A percentile compares a stretch with the other conserved stretches of the same genome.
phyloP scores from a whole-genome alignment of 257 asterid species.

The Jasminum sambac region DNA sequence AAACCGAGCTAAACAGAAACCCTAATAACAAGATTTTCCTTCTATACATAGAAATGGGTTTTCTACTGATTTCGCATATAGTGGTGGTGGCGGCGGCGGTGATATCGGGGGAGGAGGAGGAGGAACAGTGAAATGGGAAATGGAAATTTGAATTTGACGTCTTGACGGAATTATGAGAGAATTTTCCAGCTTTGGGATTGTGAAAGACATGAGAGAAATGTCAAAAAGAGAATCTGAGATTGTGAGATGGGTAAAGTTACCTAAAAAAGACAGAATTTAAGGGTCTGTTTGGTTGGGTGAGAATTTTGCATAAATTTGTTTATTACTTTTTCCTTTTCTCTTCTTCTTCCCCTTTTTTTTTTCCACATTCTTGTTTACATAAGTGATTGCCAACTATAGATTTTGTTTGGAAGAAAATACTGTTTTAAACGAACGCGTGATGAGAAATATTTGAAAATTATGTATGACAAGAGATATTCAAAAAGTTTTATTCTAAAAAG shows the following conservation, averaged over 20 bases:
- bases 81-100: slow-evolving; percentile 13
- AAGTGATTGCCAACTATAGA: too few species aligned
- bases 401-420: too few species aligned
- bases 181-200: slow-evolving; percentile 19
- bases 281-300: slow-evolving; percentile 40
- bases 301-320: slow-evolving; percentile 17
- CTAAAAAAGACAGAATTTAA: slow-evolving; percentile 37
- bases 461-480: too few species aligned
- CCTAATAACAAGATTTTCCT: slow-evolving; percentile 40
- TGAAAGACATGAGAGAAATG: slow-evolving; percentile 22
- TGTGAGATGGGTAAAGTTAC: slow-evolving; percentile 31
- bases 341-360: not conserved
- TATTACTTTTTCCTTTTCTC: not conserved
- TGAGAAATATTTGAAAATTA: too few species aligned
- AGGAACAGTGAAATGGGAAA: slow-evolving; percentile 31
- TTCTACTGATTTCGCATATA: slow-evolving; percentile 15
- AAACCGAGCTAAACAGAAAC: slow-evolving; percentile 43
- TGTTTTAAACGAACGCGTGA: too few species aligned
- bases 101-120: slow-evolving; percentile 21
- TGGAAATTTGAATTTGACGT: slow-evolving; percentile 32
- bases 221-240: slow-evolving; percentile 29
- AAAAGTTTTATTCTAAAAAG: too few species aligned
- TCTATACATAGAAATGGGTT: slow-evolving; percentile 48
- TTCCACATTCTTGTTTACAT: too few species aligned
- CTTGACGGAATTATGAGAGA: slow-evolving; percentile 16